Evolutionary conservation across 331 rosid species (phyloP).

Genomic region (Pyrus hybrid): DNA sequence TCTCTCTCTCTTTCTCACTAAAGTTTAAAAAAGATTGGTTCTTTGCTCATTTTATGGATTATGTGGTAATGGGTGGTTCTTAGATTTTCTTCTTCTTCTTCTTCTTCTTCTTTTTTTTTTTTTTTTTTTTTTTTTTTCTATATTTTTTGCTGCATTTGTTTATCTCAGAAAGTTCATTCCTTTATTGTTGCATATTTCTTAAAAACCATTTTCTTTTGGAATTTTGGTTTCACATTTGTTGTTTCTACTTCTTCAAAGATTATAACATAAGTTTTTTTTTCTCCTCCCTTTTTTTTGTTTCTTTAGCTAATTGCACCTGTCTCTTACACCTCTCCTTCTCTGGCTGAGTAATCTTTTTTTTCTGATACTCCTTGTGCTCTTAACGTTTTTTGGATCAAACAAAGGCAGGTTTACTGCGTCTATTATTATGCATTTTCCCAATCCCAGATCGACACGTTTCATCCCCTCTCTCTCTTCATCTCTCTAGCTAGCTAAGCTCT

Average conservation of each 20-base stretch:
- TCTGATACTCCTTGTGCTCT: background rate
- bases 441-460: conserved; percentile 48
- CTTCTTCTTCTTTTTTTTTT: too few relatives aligned
- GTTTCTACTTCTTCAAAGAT: background rate
- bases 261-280: background rate
- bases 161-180: background rate
- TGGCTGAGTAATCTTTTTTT: background rate
- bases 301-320: background rate
- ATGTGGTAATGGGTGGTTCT: background rate
- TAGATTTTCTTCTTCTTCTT: background rate
- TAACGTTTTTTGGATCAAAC: conserved; percentile 5
- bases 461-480: background rate
- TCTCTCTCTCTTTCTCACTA: too few relatives aligned
- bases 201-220: background rate
- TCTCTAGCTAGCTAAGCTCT: background rate
- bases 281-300: background rate
- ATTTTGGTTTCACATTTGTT: too few relatives aligned
- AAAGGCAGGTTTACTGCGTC: conserved; percentile 1
- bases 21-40: background rate
- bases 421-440: conserved; percentile 5
- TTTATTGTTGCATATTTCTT: background rate
- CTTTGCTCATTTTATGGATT: background rate
- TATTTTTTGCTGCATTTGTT: background rate
- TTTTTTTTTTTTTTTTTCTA: background rate
- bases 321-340: background rate